A percentile compares a stretch with the other conserved stretches of the same genome.
Conservation (phyloP, 768 basidiomycete species). For the Russula emetica region DNA sequence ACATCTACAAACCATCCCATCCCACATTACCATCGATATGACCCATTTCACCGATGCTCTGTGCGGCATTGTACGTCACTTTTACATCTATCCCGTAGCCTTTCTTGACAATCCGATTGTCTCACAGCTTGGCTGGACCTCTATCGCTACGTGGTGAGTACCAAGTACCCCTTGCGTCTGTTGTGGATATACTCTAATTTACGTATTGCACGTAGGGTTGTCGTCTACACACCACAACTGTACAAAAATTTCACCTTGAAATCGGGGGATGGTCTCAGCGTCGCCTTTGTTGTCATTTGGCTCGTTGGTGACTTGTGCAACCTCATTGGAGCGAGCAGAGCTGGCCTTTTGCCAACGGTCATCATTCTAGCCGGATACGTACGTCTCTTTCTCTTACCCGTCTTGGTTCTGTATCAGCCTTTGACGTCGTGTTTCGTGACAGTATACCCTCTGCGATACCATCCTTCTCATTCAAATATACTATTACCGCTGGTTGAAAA, state of each 20-base stretch:
- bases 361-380: constrained; percentile 85
- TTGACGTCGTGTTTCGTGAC: constrained; percentile 22
- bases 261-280: constrained; percentile 90
- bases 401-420: constrained; percentile 5
- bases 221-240: constrained; percentile 89
- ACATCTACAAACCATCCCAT: neutral
- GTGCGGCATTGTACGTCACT: constrained; percentile 37
- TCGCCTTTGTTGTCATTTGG: constrained; percentile 81
- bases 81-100: neutral
- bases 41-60: constrained; percentile 27
- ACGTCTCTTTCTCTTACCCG: constrained; percentile 36
- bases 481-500: constrained; percentile 75
- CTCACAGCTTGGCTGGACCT: constrained; percentile 79
- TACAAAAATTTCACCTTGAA: constrained; percentile 82
- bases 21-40: constrained; percentile 8
- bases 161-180: neutral
- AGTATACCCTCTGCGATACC: constrained; percentile 88
- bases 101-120: constrained; percentile 6
- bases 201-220: constrained; percentile 55
- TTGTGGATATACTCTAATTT: neutral
- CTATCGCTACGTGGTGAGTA: constrained; percentile 78
- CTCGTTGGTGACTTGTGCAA: constrained; percentile 77
- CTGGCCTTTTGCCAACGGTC: constrained; percentile 80
- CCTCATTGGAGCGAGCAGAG: constrained; percentile 66
- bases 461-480: constrained; percentile 81